A percentile compares a stretch with the other conserved stretches of the same genome.
Evolutionary conservation across 345 rosid species (phyloP).

Genomic region (Cardamine resedifolia): DNA sequence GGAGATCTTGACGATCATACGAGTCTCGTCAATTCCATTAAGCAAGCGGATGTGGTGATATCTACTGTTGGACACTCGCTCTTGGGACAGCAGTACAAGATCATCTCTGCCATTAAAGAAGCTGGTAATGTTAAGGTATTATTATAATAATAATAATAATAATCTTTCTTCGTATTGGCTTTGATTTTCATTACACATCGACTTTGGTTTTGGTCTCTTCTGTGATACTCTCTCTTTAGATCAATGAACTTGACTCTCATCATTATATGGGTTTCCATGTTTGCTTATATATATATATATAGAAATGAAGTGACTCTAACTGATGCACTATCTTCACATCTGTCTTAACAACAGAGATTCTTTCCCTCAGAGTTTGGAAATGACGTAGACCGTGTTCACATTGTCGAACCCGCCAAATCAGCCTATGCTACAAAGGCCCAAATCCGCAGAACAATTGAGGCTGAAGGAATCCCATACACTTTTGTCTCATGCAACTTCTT

Average conservation of each 20-base stretch:
- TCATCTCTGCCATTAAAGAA: slow-evolving; percentile 62
- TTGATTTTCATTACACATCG: not conserved
- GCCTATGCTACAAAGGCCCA: slow-evolving; percentile 42
- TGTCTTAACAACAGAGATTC: slow-evolving; percentile 45
- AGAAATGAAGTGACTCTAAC: not conserved
- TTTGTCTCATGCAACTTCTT: slow-evolving; percentile 50
- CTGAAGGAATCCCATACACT: slow-evolving; percentile 50
- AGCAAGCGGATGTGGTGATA: slow-evolving; percentile 61
- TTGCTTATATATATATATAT: no score
- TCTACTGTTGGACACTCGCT: slow-evolving; percentile 44
- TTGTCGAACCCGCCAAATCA: slow-evolving; percentile 54
- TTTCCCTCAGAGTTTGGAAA: slow-evolving; percentile 64
- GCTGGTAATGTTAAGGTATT: slow-evolving; percentile 61
- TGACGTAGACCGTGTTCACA: slow-evolving; percentile 51
- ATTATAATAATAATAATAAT: not conserved
- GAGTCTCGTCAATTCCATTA: slow-evolving; percentile 54
- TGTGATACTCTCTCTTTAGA: not conserved
- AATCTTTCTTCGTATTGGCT: not conserved
- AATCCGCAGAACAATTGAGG: slow-evolving; percentile 47
- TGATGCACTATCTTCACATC: not conserved
- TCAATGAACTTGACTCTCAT: not conserved
- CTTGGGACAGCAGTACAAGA: slow-evolving; percentile 47
- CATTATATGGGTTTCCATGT: no score
- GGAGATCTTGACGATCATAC: slow-evolving; percentile 54
- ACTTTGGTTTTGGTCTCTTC: not conserved